Evolutionary conservation across 108 stramenopile genomes (phyloP), one percentile per base, ranked within the genome.

Genomic region (Cyclotella atomus): DNA sequence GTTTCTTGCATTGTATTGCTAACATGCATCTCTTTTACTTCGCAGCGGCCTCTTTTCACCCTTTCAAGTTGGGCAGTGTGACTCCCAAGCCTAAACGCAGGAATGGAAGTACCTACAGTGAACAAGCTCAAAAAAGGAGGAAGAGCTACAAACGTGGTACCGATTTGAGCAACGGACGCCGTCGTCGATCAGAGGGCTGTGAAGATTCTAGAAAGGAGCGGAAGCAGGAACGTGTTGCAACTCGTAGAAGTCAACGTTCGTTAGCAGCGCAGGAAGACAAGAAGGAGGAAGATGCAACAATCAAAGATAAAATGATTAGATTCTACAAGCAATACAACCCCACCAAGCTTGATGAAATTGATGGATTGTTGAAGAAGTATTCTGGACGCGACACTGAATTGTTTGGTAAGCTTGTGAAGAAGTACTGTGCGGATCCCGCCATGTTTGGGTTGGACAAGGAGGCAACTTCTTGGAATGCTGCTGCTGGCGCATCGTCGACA

Each of bases 351-450:
- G 15, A 57, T 30, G 30, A 57, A 15, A 10, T 57, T 30, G 56
- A 57, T 57, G 10, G 15, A 19, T 16, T 57, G 30, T 57, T 57
- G 56, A 30, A 57, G 56, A 57, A 30, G 30, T 57, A 32, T 5
- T 28, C 10, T 32, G 56, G 56, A 57, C 56, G 56, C 30, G 56
- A 57, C 15, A n/a, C 9, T 30, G 56, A 32, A 32, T 14, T 57
- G 56, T 57, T 57, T 32, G 29, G 30, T 6, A 28, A 14, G 15
- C 56, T 57, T 30, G 28, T 32, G 56, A 57, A 30, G 29, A 57
- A 57, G 56, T 57, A 57, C 56, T 32, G 14, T 14, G 56, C 56
- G 29, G 30, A 57, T 30, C 56, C 56, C 16, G 29, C 56, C 56
- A 15, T 57, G 29, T 32, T 57, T 57, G 30, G 56, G 0, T 30